Evolutionary conservation across 2,329 filamentous ascomycete genomes (phyloP).

Genomic region (Fusarium foetens): DNA sequence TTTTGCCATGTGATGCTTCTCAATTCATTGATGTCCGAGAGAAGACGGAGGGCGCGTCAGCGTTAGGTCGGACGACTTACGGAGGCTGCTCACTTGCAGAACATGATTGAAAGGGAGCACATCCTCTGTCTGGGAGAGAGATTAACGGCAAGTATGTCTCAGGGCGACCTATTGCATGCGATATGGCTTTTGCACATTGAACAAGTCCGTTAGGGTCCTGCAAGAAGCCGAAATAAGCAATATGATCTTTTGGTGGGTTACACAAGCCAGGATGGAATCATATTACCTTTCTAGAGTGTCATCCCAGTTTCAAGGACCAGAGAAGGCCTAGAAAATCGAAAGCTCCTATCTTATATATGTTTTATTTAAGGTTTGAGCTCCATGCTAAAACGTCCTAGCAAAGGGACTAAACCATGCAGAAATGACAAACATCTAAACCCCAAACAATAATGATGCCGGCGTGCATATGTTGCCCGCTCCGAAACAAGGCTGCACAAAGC

Average conservation of each 20-base stretch:
- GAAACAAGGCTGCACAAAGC: background rate
- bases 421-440: background rate
- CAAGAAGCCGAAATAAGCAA: background rate
- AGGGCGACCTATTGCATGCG: background rate
- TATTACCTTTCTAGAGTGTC: no score
- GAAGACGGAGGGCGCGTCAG: background rate
- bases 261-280: background rate
- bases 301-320: background rate
- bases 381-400: background rate
- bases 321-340: fast-evolving
- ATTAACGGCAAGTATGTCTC: background rate
- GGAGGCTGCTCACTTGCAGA: background rate
- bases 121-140: background rate
- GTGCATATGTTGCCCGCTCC: background rate
- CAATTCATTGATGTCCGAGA: fast-evolving
- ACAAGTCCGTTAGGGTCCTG: background rate
- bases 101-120: background rate
- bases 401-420: background rate
- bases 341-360: no score
- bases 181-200: background rate
- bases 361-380: background rate
- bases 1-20: background rate
- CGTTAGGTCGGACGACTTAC: background rate
- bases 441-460: background rate
- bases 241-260: background rate